Evolutionary conservation across 768 basidiomycete species (phyloP).

Genomic region (Nidularia sp.): DNA sequence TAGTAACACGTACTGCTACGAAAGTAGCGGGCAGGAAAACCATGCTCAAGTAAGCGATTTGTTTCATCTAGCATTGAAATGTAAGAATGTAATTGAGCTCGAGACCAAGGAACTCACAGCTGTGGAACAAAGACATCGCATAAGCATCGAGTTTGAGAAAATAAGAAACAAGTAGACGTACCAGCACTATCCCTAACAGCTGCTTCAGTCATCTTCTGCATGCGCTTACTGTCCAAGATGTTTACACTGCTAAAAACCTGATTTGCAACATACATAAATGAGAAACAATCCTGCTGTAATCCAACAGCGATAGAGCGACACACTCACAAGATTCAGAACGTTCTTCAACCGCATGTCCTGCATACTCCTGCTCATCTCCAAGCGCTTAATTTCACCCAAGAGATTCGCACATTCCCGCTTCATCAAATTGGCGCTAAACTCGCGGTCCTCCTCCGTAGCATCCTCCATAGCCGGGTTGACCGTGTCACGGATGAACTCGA

Average conservation of each 20-base stretch:
- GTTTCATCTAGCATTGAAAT: constrained; percentile 8
- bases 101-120: not conserved
- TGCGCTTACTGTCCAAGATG: constrained; percentile 40
- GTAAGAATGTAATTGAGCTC: not conserved
- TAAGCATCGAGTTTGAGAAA: not conserved
- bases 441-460: constrained; percentile 8
- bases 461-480: constrained; percentile 31
- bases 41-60: constrained; percentile 14
- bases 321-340: constrained; percentile 36
- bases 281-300: not conserved
- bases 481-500: constrained; percentile 37
- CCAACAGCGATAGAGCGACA: not conserved
- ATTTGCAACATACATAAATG: not conserved
- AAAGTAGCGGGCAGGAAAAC: constrained; percentile 9
- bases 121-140: not conserved
- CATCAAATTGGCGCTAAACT: constrained; percentile 20
- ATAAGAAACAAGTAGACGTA: not conserved
- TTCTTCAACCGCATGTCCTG: constrained; percentile 36
- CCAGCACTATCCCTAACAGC: constrained; percentile 26
- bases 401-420: constrained; percentile 37
- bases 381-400: constrained; percentile 37
- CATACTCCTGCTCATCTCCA: constrained; percentile 26
- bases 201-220: constrained; percentile 36
- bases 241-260: constrained; percentile 46
- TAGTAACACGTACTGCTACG: constrained; percentile 9